phyloP scores from a whole-genome alignment of 2,329 filamentous ascomycete species.

The Mariannaea sp. region DNA sequence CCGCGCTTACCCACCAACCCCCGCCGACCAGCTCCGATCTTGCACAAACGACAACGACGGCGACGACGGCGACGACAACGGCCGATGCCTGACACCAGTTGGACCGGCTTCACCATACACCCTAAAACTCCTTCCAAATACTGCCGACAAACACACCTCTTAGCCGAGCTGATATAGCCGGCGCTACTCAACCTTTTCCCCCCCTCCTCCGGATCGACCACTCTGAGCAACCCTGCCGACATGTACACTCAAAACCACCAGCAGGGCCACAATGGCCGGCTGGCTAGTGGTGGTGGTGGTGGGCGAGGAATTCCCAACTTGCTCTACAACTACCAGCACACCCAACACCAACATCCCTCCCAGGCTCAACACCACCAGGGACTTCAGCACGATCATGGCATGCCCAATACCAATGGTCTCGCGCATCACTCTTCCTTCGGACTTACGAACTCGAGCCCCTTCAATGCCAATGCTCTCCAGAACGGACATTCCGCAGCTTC shows the following conservation, averaged over 20 bases:
- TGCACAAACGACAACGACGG: constrained; percentile 1
- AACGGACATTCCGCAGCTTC: constrained; percentile 59
- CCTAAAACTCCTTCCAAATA: constrained; percentile 17
- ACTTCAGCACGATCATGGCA: constrained; percentile 62
- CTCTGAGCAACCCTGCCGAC: constrained; percentile 43
- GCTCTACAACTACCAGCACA: constrained; percentile 72
- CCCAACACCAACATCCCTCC: constrained; percentile 65
- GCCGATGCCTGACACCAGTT: constrained; percentile 35
- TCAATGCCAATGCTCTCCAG: constrained; percentile 58
- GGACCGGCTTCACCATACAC: constrained; percentile 25
- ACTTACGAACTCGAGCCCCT: constrained; percentile 67
- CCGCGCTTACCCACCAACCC: constrained; percentile 24
- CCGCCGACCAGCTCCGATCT: constrained; percentile 12
- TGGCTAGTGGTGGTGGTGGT: constrained; percentile 64
- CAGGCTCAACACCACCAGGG: constrained; percentile 67
- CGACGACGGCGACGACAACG: no score
- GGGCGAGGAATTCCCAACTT: constrained; percentile 68
- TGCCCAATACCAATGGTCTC: constrained; percentile 58
- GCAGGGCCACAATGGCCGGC: constrained; percentile 74
- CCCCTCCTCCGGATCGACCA: constrained; percentile 22
- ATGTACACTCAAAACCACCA: constrained; percentile 79
- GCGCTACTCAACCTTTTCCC: constrained; percentile 33
- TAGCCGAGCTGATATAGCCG: constrained; percentile 39
- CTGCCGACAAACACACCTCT: constrained; percentile 28
- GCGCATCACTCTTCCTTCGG: constrained; percentile 52